phyloP scores from a whole-genome alignment of 345 rosid genomes.

The Ailanthus altissimus region DNA sequence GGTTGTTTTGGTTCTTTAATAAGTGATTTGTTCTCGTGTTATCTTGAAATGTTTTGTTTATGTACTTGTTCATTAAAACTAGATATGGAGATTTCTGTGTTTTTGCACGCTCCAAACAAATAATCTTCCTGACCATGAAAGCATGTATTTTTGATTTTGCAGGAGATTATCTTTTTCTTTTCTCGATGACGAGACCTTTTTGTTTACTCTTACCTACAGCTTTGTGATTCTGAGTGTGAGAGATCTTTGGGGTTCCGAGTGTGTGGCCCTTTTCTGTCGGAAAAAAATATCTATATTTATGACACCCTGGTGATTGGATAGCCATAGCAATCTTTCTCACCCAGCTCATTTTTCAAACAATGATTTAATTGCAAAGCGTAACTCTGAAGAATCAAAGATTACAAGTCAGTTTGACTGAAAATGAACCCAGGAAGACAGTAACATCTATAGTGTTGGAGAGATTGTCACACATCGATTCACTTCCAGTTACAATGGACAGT shows the following conservation, averaged over 20 bases:
- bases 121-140: not conserved
- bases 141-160: conserved; percentile 2
- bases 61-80: not conserved
- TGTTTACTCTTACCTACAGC: not conserved
- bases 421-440: not conserved
- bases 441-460: not conserved
- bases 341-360: not conserved
- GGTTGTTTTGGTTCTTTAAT: not conserved
- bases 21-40: not conserved
- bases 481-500: not conserved
- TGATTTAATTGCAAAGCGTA: no score
- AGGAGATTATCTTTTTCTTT: not conserved
- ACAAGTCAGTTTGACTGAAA: not conserved
- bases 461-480: not conserved
- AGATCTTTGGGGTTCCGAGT: not conserved
- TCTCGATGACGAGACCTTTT: not conserved
- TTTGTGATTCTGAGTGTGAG: not conserved
- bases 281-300: not conserved
- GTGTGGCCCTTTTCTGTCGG: not conserved
- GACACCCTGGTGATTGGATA: not conserved
- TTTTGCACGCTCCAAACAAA: no score
- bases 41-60: not conserved
- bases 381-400: not conserved
- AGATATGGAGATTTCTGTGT: no score
- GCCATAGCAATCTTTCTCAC: no score